Percentiles rank a stretch among this genome's conserved stretches.
Evolutionary conservation across 805 yeast genomes (phyloP).

Genomic region (Grigorovia transvaalensis): DNA sequence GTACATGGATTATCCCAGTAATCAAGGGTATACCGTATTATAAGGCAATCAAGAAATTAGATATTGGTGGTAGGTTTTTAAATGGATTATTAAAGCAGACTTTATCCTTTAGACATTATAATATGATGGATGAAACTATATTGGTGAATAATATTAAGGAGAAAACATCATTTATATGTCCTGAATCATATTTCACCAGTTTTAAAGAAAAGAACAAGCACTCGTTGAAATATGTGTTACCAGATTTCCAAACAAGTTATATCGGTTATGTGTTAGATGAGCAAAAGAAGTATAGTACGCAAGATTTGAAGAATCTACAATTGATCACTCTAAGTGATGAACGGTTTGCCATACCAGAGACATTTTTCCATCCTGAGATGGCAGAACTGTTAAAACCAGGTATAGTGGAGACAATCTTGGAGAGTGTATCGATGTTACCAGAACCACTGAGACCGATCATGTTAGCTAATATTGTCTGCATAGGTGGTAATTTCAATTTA

Average conservation of each 20-base stretch:
- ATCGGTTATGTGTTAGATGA: slow-evolving; percentile 54
- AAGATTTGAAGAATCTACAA: slow-evolving; percentile 43
- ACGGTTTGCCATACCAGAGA: slow-evolving; percentile 79
- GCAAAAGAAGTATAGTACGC: slow-evolving; percentile 16
- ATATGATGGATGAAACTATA: slow-evolving; percentile 83
- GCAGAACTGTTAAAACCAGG: slow-evolving; percentile 74
- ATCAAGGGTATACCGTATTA: slow-evolving; percentile 67
- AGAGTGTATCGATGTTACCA: slow-evolving; percentile 60
- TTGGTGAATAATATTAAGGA: slow-evolving; percentile 82
- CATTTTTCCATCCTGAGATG: slow-evolving; percentile 76
- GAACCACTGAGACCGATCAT: slow-evolving; percentile 64
- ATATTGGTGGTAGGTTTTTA: slow-evolving; percentile 77
- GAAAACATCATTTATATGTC: slow-evolving; percentile 34
- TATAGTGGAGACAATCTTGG: slow-evolving; percentile 56
- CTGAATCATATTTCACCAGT: slow-evolving; percentile 36
- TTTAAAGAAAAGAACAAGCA: slow-evolving; percentile 23
- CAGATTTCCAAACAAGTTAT: slow-evolving; percentile 74
- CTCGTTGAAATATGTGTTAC: slow-evolving; percentile 66
- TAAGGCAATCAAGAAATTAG: slow-evolving; percentile 67
- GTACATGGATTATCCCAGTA: slow-evolving; percentile 81
- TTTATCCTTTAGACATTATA: slow-evolving; percentile 83
- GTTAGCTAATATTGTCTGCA: slow-evolving; percentile 64
- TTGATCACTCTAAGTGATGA: slow-evolving; percentile 67
- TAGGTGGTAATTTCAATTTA: slow-evolving; percentile 74
- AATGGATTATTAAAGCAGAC: slow-evolving; percentile 78